phyloP scores from a whole-genome alignment of 2,329 filamentous ascomycete genomes.

The Bertia moriformis region DNA sequence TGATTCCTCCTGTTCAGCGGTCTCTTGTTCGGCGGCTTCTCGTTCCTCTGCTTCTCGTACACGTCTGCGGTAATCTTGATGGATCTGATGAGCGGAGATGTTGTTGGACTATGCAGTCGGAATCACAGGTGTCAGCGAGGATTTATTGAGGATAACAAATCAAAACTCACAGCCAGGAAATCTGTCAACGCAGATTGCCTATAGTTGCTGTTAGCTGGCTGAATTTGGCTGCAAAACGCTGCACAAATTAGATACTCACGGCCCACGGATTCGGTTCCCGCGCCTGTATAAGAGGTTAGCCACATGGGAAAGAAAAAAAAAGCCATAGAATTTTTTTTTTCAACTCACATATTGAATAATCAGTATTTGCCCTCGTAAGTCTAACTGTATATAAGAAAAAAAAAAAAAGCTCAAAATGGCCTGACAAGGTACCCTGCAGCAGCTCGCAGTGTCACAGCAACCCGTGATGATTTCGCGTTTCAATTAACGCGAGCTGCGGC shows the following conservation, averaged over 20 bases:
- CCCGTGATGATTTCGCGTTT: background rate
- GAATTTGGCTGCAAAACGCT: background rate
- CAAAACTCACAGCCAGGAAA: slow-evolving; percentile 28
- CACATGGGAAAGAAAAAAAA: too few relatives aligned
- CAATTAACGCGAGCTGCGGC: background rate
- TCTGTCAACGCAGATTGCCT: slow-evolving; percentile 38
- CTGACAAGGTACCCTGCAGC: too few relatives aligned
- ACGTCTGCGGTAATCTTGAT: slow-evolving; percentile 30
- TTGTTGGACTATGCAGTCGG: slow-evolving; percentile 42
- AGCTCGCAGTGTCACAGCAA: too few relatives aligned
- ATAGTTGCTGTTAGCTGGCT: background rate
- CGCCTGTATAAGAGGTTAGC: too few relatives aligned
- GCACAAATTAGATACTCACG: too few relatives aligned
- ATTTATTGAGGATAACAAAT: background rate
- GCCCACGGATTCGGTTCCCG: too few relatives aligned
- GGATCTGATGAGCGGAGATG: slow-evolving; percentile 47
- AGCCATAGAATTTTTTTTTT: too few relatives aligned
- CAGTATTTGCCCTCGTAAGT: too few relatives aligned
- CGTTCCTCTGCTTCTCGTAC: slow-evolving; percentile 21
- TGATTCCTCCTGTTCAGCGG: slow-evolving; percentile 9
- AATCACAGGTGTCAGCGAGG: background rate
- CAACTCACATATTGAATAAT: too few relatives aligned
- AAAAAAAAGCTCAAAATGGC: too few relatives aligned
- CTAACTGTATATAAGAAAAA: too few relatives aligned
- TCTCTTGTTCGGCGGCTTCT: slow-evolving; percentile 5